phyloP scores from a whole-genome alignment of 305 asterid genomes.

The Fraxinus albicans region DNA sequence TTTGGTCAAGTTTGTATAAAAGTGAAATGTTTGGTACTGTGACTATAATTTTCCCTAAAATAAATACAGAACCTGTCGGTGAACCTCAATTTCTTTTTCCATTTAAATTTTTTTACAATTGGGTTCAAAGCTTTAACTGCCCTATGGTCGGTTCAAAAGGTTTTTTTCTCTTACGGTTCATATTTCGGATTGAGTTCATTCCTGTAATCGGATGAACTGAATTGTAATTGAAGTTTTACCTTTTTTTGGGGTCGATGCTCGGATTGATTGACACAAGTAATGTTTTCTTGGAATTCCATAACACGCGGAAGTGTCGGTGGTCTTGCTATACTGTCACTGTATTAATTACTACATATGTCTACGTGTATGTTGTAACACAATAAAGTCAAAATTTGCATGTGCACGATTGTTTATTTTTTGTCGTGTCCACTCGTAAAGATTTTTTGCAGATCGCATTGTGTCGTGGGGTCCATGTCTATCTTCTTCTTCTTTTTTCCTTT shows the following conservation, averaged over 20 bases:
- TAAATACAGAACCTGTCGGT: background rate
- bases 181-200: too few relatives aligned
- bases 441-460: slow-evolving; percentile 14
- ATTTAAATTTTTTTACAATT: background rate
- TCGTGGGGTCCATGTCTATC: slow-evolving; percentile 13
- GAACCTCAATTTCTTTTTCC: background rate
- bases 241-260: background rate
- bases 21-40: too few relatives aligned
- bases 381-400: background rate
- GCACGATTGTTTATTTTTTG: background rate
- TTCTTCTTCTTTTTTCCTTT: background rate
- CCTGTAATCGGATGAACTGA: too few relatives aligned
- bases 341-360: background rate
- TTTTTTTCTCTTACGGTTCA: too few relatives aligned
- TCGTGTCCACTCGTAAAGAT: slow-evolving; percentile 17
- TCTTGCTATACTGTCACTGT: background rate
- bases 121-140: too few relatives aligned
- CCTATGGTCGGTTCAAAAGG: too few relatives aligned
- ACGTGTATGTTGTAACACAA: background rate
- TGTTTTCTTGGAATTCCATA: background rate
- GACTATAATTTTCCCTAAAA: too few relatives aligned
- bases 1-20: too few relatives aligned
- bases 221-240: background rate
- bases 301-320: slow-evolving; percentile 34
- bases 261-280: background rate